A percentile compares a stretch with the other conserved stretches of the same genome.
Conservation (phyloP, 306 rosid genomes). For the Glycine soja region DNA sequence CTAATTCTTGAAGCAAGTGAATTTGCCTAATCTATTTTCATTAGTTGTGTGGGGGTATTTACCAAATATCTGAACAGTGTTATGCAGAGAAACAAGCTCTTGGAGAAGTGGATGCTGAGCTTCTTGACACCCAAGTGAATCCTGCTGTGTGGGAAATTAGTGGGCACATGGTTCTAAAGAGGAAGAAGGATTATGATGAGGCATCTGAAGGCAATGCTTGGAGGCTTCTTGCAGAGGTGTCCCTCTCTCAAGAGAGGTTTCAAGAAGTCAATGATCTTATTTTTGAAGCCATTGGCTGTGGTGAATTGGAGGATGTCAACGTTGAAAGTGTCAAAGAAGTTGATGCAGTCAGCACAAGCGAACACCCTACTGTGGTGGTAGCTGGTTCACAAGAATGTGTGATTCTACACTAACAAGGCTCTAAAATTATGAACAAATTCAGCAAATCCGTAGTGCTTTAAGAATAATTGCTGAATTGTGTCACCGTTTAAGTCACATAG, state of each 20-base stretch:
- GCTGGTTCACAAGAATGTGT: constrained; percentile 76
- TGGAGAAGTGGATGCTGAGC: constrained; percentile 88
- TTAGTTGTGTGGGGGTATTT: background rate
- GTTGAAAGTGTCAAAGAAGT: constrained; percentile 42
- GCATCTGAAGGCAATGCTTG: constrained; percentile 94
- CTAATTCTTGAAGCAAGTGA: background rate
- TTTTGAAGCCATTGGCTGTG: constrained; percentile 67
- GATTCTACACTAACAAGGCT: constrained; percentile 61
- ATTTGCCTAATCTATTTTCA: background rate
- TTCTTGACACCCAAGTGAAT: constrained; percentile 95
- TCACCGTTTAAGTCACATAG: constrained; percentile 47
- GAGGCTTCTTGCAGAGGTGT: constrained; percentile 94
- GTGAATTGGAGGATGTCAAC: constrained; percentile 40
- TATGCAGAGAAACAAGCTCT: constrained; percentile 99
- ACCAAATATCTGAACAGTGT: constrained; percentile 62
- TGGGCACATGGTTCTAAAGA: constrained; percentile 95
- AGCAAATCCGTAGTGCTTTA: constrained; percentile 39
- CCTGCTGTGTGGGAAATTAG: constrained; percentile 99
- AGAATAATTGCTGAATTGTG: constrained; percentile 44
- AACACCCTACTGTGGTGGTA: constrained; percentile 54
- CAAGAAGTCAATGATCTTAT: constrained; percentile 80
- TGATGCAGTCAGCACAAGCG: constrained; percentile 45
- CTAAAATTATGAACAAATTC: constrained; percentile 30
- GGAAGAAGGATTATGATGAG: constrained; percentile 89
- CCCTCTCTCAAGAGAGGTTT: constrained; percentile 88